Base-by-base conservation (phyloP, 2,329 filamentous ascomycete species). In the Ophiostoma quercus region DNA sequence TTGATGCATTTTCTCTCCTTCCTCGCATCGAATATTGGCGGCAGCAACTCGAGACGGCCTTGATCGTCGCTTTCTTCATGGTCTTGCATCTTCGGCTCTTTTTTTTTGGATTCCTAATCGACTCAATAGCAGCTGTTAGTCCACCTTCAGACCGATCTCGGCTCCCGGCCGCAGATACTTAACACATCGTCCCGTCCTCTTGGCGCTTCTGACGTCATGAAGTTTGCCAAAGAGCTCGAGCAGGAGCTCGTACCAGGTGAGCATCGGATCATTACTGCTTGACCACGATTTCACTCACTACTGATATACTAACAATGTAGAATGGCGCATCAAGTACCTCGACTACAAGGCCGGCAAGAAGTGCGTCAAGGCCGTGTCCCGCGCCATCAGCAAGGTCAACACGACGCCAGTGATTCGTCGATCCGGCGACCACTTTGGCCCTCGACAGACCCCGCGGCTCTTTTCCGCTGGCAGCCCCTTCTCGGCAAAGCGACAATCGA, bases 321-420 rank as follows among this genome's bases (percentile, higher is more conserved):
- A 98, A 86, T 98, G 94, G 94, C 88, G 91, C 76, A 86, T 89
- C 78, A 96, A 97, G 79, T 98, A 97, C 79, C 85, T 98, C 75
- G 88, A 97, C 80, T 98, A 98, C 84, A 97, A 96, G 84, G 88
- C 88, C 70, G 94, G 93, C 72, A 98, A 98, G 82, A 97, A 97
- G 81, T 90, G 93, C 77, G 85, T 98, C 79, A 98, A 97, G 79
- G 88, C 88, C 70, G 89, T 97, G 68, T 81, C 85, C 32, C 87
- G 90, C 72, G 92, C 92, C 71, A 85, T 95, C 72, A 84, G 86
- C 81, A 80, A 87, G 81, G 79, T 87, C 77, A 82, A 85, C 71
- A 79, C 82, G 71, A 85, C 86, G 0, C 85, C 88, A 11, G 78
- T 76, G 63, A 72, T 77, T 11, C 74, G 75, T 32, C 77, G 74